Evolutionary conservation across 331 rosid genomes (phyloP).

Genomic region (Malus hybrid): DNA sequence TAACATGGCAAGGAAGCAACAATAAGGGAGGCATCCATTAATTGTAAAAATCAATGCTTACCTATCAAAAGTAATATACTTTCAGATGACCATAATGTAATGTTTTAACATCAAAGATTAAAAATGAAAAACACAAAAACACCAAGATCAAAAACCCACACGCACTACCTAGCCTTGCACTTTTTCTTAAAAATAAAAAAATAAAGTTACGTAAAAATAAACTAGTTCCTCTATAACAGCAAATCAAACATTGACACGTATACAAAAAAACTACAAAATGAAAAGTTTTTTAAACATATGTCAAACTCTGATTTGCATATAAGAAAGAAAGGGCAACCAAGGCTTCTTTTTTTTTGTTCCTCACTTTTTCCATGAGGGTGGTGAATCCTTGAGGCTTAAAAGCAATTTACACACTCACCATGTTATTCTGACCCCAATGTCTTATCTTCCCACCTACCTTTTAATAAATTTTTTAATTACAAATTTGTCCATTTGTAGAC

Average conservation of each 20-base stretch:
- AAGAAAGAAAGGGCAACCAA: too few species aligned
- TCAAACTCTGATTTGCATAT: too few species aligned
- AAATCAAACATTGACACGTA: neutral
- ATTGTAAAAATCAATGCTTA: neutral
- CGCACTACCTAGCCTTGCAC: neutral
- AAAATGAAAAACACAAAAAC: neutral
- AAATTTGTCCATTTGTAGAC: too few species aligned
- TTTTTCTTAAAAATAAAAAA: neutral
- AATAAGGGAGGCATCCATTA: neutral
- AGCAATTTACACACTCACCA: neutral
- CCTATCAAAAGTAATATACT: neutral
- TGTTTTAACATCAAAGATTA: neutral
- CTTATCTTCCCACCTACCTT: too few species aligned
- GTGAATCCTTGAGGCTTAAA: neutral
- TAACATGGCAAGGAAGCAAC: neutral
- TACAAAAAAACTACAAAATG: neutral
- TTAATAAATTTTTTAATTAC: too few species aligned
- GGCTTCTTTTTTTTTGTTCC: too few species aligned
- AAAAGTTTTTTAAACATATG: too few species aligned
- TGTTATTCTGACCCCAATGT: too few species aligned
- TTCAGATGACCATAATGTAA: neutral
- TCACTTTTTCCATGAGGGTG: neutral
- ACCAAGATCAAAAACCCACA: neutral
- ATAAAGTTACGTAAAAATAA: too few species aligned
- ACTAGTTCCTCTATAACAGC: too few species aligned